A percentile compares a stretch with the other conserved stretches of the same genome.
phyloP scores from a whole-genome alignment of 805 yeast genomes.

The Wickerhamiella vanderwaltii region DNA sequence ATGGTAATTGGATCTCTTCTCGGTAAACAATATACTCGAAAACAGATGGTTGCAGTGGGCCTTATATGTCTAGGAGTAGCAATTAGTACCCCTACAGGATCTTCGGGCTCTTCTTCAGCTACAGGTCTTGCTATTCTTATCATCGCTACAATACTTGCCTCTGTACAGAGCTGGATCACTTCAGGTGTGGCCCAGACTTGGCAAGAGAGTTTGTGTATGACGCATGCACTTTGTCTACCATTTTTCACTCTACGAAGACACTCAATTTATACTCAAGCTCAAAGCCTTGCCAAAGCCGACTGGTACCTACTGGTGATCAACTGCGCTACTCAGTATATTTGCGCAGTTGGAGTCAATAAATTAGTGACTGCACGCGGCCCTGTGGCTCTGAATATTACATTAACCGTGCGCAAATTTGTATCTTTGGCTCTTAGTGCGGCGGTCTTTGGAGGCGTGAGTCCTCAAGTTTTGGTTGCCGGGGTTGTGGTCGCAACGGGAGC shows the following conservation, averaged over 20 bases:
- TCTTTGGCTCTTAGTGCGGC: conserved; percentile 46
- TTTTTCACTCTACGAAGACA: conserved; percentile 33
- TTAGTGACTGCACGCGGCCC: conserved; percentile 46
- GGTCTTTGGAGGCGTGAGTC: conserved; percentile 39
- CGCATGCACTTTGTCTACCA: conserved; percentile 45
- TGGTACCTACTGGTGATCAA: conserved; percentile 31
- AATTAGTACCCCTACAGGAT: conserved; percentile 28
- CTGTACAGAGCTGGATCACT: conserved; percentile 46
- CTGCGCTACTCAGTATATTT: conserved; percentile 43
- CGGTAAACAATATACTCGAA: conserved; percentile 35
- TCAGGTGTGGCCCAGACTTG: conserved; percentile 42
- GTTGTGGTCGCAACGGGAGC: conserved; percentile 46
- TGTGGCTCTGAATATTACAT: conserved; percentile 47
- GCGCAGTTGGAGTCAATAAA: conserved; percentile 57
- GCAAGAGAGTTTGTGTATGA: conserved; percentile 53
- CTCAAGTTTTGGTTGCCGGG: conserved; percentile 37
- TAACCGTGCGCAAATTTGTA: conserved; percentile 48
- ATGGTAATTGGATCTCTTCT: conserved; percentile 42
- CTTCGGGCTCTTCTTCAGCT: background rate
- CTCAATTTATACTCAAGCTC: conserved; percentile 27
- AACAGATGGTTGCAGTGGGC: conserved; percentile 40
- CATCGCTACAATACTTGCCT: conserved; percentile 39
- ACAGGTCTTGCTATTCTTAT: conserved; percentile 34
- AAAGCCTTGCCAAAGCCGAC: background rate
- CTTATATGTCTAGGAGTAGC: conserved; percentile 46